A percentile compares a stretch with the other conserved stretches of the same genome.
Evolutionary conservation across 495 filamentous ascomycete genomes (phyloP).

Genomic region (Lasiosphaeria miniovina): DNA sequence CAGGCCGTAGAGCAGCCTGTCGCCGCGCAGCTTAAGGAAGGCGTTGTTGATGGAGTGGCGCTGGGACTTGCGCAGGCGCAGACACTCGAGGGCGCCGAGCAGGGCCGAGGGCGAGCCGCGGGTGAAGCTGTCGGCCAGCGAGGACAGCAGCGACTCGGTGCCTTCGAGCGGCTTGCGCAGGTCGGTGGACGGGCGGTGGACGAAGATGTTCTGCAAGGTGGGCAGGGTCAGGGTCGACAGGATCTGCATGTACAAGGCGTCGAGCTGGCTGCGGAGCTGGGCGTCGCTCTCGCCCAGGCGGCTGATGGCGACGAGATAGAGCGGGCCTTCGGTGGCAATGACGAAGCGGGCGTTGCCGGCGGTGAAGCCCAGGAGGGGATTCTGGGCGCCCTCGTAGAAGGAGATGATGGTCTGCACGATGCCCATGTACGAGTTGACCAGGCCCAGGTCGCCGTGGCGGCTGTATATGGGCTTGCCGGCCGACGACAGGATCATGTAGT

Average conservation of each 20-base stretch:
- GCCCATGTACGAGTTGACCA: slow-evolving; percentile 92
- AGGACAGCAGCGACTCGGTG: slow-evolving; percentile 86
- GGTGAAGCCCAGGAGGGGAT: slow-evolving; percentile 75
- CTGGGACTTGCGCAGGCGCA: slow-evolving; percentile 82
- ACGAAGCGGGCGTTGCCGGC: slow-evolving; percentile 83
- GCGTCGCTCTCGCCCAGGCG: slow-evolving; percentile 83
- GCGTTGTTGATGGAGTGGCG: slow-evolving; percentile 82
- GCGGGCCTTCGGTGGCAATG: slow-evolving; percentile 72
- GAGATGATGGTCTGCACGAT: slow-evolving; percentile 97
- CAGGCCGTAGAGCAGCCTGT: slow-evolving; percentile 83
- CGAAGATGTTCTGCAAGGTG: slow-evolving; percentile 83
- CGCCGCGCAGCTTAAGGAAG: slow-evolving; percentile 70
- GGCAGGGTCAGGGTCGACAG: slow-evolving; percentile 91
- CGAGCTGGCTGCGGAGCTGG: slow-evolving; percentile 83
- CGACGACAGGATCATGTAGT: slow-evolving; percentile 92
- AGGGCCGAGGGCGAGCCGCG: slow-evolving; percentile 85
- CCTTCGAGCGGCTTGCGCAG: slow-evolving; percentile 89
- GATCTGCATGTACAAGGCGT: slow-evolving; percentile 97
- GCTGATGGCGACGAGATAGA: slow-evolving; percentile 93
- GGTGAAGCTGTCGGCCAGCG: slow-evolving; percentile 90
- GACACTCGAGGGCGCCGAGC: slow-evolving; percentile 84
- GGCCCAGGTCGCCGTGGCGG: slow-evolving; percentile 81
- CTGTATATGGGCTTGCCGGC: slow-evolving; percentile 99
- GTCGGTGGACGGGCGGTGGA: slow-evolving; percentile 85
- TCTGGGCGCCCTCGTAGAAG: slow-evolving; percentile 79